phyloP scores from a whole-genome alignment of 345 rosid species.

The Salix dunnii region DNA sequence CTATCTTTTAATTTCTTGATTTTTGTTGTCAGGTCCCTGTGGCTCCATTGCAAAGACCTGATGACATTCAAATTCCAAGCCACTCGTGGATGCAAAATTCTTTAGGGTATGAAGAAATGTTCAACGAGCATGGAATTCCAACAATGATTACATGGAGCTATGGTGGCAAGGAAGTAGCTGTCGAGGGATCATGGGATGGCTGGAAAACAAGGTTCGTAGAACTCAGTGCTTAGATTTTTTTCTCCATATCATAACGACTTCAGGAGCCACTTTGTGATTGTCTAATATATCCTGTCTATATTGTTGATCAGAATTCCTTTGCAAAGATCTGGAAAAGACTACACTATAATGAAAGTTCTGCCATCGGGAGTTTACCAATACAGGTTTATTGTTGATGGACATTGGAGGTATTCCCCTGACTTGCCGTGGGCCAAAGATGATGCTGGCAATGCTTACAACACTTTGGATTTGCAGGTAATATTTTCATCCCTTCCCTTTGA shows the following conservation, averaged over 20 bases:
- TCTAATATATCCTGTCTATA: conserved; percentile 9
- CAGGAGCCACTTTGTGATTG: not conserved
- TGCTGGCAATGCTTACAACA: conserved; percentile 69
- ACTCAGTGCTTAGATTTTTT: not conserved
- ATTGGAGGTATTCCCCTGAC: conserved; percentile 78
- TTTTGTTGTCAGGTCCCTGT: conserved; percentile 59
- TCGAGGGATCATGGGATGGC: conserved; percentile 97
- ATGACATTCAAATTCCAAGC: conserved; percentile 71
- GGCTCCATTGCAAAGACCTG: conserved; percentile 84
- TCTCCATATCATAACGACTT: conserved; percentile 1
- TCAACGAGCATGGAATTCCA: conserved; percentile 73
- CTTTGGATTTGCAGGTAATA: conserved; percentile 82
- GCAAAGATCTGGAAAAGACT: conserved; percentile 94
- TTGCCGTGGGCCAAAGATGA: conserved; percentile 81
- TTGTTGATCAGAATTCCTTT: conserved; percentile 67
- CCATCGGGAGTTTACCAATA: conserved; percentile 96
- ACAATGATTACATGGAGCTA: conserved; percentile 91
- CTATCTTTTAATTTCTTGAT: not conserved
- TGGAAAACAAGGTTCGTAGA: conserved; percentile 66
- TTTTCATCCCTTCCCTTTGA: not conserved
- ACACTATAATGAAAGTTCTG: conserved; percentile 85
- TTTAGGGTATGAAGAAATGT: conserved; percentile 51
- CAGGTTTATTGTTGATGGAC: conserved; percentile 90
- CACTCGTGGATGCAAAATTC: conserved; percentile 55
- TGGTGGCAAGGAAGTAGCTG: conserved; percentile 79